These are phyloP conservation scores for Eucalyptus albens DNA, from an alignment of 345 rosid genomes.

Conservation along the genomic window DNA sequence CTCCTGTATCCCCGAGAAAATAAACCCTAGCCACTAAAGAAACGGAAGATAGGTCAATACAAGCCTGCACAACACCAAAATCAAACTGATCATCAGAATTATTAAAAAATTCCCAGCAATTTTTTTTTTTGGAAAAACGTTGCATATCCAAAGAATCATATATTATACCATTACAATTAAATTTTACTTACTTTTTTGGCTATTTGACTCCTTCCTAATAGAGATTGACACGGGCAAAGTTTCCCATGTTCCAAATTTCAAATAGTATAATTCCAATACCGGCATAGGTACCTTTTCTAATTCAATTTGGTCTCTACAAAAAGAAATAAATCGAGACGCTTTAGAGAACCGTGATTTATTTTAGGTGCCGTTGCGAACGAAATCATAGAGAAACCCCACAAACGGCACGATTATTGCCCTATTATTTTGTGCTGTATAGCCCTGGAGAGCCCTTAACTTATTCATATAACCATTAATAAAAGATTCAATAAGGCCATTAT, in stretches of 20 bases:
- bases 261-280: background rate
- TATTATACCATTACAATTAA: background rate
- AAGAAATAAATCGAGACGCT: background rate
- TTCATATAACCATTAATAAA: background rate
- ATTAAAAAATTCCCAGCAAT: background rate
- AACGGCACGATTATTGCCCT: background rate
- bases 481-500: background rate
- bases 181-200: background rate
- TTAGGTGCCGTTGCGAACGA: background rate
- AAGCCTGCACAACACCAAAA: background rate
- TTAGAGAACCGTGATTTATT: background rate
- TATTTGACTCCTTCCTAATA: background rate
- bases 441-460: background rate
- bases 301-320: background rate
- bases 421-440: background rate
- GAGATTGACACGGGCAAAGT: background rate
- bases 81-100: background rate
- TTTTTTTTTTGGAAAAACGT: background rate
- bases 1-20: background rate
- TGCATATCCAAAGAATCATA: background rate
- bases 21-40: background rate
- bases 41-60: background rate
- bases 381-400: background rate
- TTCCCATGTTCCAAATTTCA: background rate
- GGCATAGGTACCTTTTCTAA: background rate